Evolutionary conservation across 768 basidiomycete genomes (phyloP), one percentile per base, ranked within the genome.

Genomic region (Lactarius trivialis): DNA sequence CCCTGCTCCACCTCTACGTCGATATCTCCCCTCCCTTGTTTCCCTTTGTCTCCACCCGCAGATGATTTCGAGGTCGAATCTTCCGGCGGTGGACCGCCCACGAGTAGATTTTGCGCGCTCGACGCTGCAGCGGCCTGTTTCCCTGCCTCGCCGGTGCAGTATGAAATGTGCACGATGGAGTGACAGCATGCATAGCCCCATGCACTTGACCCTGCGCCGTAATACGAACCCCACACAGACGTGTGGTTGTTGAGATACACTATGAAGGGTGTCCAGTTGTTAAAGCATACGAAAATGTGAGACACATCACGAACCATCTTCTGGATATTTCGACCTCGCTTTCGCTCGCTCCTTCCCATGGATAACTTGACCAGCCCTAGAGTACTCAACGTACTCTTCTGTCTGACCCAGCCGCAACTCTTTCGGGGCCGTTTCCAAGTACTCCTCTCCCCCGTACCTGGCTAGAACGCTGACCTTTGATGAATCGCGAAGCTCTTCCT

Each of bases 161-260:
- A 98, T 19, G 95, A 95, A 55, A 90, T 76, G 69, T 93, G 88
- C 32, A 93, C 77, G 50, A 71, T 79, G 11, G 93, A 94, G 70
- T 97, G 95, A 70, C 97, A 99, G 73, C 97, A 99, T 30, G 84
- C 88, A 73, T 88, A 99, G 39, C 97, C 97, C 97, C 97, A 99
- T 62, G 77, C 71, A 15, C 86, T 83, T 3, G 81, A 79, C 14
- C 82, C 76, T 17, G 77, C 64, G 67, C 91, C 85, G 72, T 91
- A 98, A 85, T 86, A 98, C 49, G 97, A 99, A 50, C 97, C 97
- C 97, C 97, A 99, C n/a, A 98, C 86, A 5, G 85, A 78, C 0
- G 89, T 93, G 70, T 99, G 97, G 70, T 99, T 99, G 74, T 94
- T 95, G 70, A 89, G 77, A 68, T 82, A 87, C 7, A 94, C 94